A percentile compares a stretch with the other conserved stretches of the same genome.
Evolutionary conservation across 2,329 filamentous ascomycete genomes (phyloP).

Genomic region (Cladosporium halotolerans): DNA sequence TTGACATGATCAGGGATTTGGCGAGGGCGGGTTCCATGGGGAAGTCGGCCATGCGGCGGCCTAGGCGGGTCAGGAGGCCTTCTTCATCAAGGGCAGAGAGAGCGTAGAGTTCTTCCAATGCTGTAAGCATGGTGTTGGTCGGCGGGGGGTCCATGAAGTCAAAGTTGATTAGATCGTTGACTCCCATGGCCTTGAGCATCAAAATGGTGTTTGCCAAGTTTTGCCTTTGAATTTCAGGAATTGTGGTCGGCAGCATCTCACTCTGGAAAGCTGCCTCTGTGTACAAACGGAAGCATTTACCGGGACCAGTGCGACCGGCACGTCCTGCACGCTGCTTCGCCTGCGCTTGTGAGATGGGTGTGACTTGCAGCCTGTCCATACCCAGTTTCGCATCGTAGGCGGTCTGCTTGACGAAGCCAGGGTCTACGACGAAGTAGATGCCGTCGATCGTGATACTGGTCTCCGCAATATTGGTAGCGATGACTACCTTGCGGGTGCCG

Average conservation of each 20-base stretch:
- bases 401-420: constrained; percentile 96
- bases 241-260: constrained; percentile 93
- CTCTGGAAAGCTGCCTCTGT: constrained; percentile 93
- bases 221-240: constrained; percentile 93
- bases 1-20: constrained; percentile 81
- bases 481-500: constrained; percentile 85
- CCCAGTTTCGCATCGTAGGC: constrained; percentile 95
- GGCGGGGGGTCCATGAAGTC: constrained; percentile 99
- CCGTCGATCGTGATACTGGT: constrained; percentile 97
- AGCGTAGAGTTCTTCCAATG: constrained; percentile 89
- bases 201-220: constrained; percentile 90
- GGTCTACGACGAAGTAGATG: constrained; percentile 95
- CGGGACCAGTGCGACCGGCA: constrained; percentile 88
- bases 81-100: constrained; percentile 90
- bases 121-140: constrained; percentile 95
- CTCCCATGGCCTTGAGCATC: constrained; percentile 98
- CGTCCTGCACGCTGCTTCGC: constrained; percentile 90
- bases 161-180: constrained; percentile 94
- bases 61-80: constrained; percentile 82
- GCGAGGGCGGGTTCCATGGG: constrained; percentile 92
- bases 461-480: constrained; percentile 97
- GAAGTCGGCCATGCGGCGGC: constrained; percentile 96
- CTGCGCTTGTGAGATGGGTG: constrained; percentile 92
- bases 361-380: constrained; percentile 94
- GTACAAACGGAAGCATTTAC: constrained; percentile 92